Percentiles rank a stretch among this genome's conserved stretches.
These are phyloP conservation scores for Backusella australiensis DNA, from an alignment of 192 early-diverging fungal genomes.

Conservation along the genomic window DNA sequence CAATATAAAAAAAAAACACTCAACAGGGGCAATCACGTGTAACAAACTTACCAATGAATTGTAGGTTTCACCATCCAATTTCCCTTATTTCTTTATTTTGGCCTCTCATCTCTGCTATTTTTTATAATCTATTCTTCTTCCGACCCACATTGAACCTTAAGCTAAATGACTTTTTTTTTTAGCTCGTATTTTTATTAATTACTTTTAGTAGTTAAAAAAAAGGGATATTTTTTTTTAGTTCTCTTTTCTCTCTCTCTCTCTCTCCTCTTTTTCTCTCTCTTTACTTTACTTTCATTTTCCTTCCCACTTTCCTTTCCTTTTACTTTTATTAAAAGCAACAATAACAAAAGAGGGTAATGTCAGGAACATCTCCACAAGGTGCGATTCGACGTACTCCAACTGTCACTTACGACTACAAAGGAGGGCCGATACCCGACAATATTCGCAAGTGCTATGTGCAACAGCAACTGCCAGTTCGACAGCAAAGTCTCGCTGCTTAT, in stretches of 20 bases:
- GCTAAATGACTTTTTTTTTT: background rate
- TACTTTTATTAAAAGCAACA: background rate
- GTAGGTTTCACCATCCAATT: background rate
- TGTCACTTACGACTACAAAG: constrained; percentile 1
- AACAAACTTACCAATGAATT: background rate
- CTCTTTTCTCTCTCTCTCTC: background rate
- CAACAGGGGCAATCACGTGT: background rate
- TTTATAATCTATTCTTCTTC: background rate
- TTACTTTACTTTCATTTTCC: background rate
- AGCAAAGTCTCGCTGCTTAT: constrained; percentile 30
- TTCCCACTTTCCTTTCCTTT: background rate
- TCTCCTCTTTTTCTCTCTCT: background rate
- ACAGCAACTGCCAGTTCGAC: constrained; percentile 30
- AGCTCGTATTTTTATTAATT: background rate
- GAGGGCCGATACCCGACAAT: constrained; percentile 23
- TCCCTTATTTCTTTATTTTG: background rate
- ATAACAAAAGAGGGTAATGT: background rate
- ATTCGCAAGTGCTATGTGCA: constrained; percentile 24
- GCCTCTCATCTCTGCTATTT: background rate
- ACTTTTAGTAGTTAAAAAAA: background rate
- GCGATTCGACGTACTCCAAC: constrained; percentile 4
- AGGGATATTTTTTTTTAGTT: background rate
- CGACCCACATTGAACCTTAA: background rate
- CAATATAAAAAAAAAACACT: background rate
- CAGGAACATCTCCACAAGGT: background rate